phyloP scores from a whole-genome alignment of 805 yeast species.

The Candida bentonensis region DNA sequence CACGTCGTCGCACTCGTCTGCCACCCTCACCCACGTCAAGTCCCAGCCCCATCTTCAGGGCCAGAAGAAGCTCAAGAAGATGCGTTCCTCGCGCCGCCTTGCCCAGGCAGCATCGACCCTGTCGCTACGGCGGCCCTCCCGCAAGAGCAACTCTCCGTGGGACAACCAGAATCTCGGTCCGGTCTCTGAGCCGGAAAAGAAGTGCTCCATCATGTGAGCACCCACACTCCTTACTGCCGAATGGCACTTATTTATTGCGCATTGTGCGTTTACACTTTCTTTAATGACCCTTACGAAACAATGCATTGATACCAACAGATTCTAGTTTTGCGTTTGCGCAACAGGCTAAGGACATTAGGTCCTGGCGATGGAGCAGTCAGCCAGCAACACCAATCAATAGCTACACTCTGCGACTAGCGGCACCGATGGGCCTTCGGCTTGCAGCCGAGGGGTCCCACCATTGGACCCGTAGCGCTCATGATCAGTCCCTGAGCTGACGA shows the following conservation, averaged over 20 bases:
- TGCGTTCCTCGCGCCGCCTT: neutral
- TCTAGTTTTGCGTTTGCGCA: too few species aligned
- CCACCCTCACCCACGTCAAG: constrained; percentile 1
- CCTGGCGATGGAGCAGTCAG: too few species aligned
- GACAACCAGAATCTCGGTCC: neutral
- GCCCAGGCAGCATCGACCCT: neutral
- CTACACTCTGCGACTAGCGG: too few species aligned
- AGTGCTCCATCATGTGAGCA: neutral
- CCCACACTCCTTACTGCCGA: neutral
- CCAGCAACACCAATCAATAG: too few species aligned
- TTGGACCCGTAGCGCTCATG: too few species aligned
- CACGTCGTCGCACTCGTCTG: neutral
- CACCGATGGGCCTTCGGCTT: too few species aligned
- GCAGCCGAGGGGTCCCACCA: too few species aligned
- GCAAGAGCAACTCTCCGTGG: neutral
- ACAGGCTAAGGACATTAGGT: too few species aligned
- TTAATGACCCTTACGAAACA: neutral
- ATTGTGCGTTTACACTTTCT: neutral
- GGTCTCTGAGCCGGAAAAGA: neutral
- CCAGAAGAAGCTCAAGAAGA: neutral
- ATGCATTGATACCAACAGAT: neutral
- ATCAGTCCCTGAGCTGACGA: too few species aligned
- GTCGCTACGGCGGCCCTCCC: neutral
- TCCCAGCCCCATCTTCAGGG: neutral
- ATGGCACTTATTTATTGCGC: neutral